A percentile compares a stretch with the other conserved stretches of the same genome.
Evolutionary conservation across 176 grass and related monocot species (phyloP).

Genomic region (Musa schizocarpa): DNA sequence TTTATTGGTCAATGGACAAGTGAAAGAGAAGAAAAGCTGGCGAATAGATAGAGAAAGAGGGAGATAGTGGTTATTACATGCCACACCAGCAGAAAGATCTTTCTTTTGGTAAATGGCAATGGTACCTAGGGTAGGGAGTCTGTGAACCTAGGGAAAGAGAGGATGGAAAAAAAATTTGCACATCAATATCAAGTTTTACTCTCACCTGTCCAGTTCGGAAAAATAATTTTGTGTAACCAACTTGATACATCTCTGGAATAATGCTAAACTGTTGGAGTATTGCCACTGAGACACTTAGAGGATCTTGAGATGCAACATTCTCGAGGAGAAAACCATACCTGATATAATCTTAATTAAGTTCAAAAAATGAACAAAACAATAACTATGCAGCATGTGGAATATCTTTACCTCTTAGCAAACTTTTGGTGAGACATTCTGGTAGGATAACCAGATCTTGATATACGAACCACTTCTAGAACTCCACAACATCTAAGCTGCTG

Average conservation of each 20-base stretch:
- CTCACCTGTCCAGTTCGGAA: slow-evolving; percentile 96
- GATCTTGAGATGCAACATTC: slow-evolving; percentile 77
- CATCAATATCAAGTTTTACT: not conserved
- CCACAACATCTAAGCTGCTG: slow-evolving; percentile 95
- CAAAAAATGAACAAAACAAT: not conserved
- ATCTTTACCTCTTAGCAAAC: slow-evolving; percentile 74
- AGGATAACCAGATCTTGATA: slow-evolving; percentile 96
- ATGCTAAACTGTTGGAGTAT: slow-evolving; percentile 98
- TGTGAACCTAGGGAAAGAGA: not conserved
- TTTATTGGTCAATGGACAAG: not conserved
- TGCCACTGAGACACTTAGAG: slow-evolving; percentile 90
- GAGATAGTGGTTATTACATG: too few species aligned
- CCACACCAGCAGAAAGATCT: too few species aligned
- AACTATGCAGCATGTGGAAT: not conserved
- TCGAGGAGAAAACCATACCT: slow-evolving; percentile 99
- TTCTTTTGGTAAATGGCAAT: too few species aligned
- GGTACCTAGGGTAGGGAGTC: too few species aligned
- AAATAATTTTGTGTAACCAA: slow-evolving; percentile 98
- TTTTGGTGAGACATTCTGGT: slow-evolving; percentile 98
- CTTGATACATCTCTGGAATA: slow-evolving; percentile 98
- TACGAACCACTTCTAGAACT: slow-evolving; percentile 96
- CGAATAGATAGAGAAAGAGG: too few species aligned
- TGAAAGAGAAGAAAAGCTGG: too few species aligned
- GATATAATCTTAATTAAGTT: slow-evolving; percentile 18
- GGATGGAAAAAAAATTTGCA: not conserved